phyloP scores from a whole-genome alignment of 192 early-diverging fungal genomes.

The Podochytrium sp. region DNA sequence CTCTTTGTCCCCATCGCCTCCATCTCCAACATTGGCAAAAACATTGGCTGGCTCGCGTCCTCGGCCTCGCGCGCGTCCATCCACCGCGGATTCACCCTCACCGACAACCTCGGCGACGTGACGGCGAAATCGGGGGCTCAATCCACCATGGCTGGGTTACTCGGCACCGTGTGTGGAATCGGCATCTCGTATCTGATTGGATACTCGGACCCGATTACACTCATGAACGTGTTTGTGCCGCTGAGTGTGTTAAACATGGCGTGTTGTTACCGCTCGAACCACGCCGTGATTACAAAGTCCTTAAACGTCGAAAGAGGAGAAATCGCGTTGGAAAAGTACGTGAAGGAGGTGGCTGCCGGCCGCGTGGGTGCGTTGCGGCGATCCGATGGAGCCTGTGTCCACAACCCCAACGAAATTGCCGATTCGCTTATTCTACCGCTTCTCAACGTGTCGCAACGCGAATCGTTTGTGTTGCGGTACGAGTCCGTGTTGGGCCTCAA shows the following conservation, averaged over 20 bases:
- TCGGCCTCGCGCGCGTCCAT: slow-evolving; percentile 83
- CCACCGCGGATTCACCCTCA: slow-evolving; percentile 70
- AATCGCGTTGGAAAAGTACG: slow-evolving; percentile 3
- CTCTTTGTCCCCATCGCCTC: slow-evolving; percentile 76
- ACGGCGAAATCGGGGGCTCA: slow-evolving; percentile 86
- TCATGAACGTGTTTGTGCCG: slow-evolving; percentile 70
- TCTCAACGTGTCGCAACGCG: neutral
- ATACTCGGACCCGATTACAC: slow-evolving; percentile 50
- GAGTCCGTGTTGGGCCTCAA: slow-evolving; percentile 48
- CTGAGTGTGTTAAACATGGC: slow-evolving; percentile 72
- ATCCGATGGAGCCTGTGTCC: neutral
- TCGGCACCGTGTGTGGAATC: slow-evolving; percentile 67
- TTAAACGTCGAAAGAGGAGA: slow-evolving; percentile 63
- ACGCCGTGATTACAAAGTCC: slow-evolving; percentile 61
- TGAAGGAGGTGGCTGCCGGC: neutral
- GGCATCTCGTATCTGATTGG: slow-evolving; percentile 30
- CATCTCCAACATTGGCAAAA: slow-evolving; percentile 81
- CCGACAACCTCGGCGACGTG: slow-evolving; percentile 84
- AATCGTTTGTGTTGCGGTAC: slow-evolving; percentile 51
- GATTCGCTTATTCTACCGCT: slow-evolving; percentile 1
- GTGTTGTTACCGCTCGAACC: slow-evolving; percentile 72
- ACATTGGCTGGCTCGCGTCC: slow-evolving; percentile 84
- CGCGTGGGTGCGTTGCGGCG: neutral
- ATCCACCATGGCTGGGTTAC: slow-evolving; percentile 76
- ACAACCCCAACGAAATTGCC: neutral